Base-by-base conservation (phyloP, 2,329 filamentous ascomycete species). In the Diaporthe sp. region DNA sequence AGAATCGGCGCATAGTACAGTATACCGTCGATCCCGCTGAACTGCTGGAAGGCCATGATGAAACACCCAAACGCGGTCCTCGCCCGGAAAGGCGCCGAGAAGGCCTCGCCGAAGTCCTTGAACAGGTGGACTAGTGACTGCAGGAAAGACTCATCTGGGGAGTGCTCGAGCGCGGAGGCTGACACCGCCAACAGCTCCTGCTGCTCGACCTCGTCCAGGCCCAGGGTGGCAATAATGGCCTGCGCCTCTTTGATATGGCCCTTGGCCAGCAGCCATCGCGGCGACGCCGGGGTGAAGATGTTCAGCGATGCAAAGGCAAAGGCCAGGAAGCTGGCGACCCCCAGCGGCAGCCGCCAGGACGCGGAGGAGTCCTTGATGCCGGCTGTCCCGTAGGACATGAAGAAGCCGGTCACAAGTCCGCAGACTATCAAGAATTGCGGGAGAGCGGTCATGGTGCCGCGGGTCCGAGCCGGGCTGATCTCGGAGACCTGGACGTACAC, bases 1-100 rank as follows among this genome's bases (percentile, higher is more conserved):
- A 93, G 81, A 0, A 89, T 83, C 0, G 91, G 91, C 0, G 90
- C 89, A 72, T 93, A 92, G 75, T 90, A 59, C 22, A 70, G n/a
- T 0, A 92, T 86, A 0, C 89, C 90, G 50, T 92, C 90, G 51
- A 92, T 92, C 0, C 91, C 90, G 25, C 84, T 87, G 15, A 92
- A 83, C 63, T 92, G 91, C 73, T 91, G 88, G 82, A 91, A 88
- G 0, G 83, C 87, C 83, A 92, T 86, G 30, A 92, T 80, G 73
- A 92, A 92, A 9, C 89, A 85, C 1, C 86, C 90, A 25, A 92
- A 85, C 0, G 84, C 79, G 1, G 88, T 89, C 3, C 87, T 84
- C 1, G 80, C 79, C 1, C 88, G 82, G 12, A 85, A 85, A 0
- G 83, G 81, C 0, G 79, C 73, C 2, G 82, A 81, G 63, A 85